phyloP scores from a whole-genome alignment of 495 filamentous ascomycete genomes.

The Parathielavia appendiculata region DNA sequence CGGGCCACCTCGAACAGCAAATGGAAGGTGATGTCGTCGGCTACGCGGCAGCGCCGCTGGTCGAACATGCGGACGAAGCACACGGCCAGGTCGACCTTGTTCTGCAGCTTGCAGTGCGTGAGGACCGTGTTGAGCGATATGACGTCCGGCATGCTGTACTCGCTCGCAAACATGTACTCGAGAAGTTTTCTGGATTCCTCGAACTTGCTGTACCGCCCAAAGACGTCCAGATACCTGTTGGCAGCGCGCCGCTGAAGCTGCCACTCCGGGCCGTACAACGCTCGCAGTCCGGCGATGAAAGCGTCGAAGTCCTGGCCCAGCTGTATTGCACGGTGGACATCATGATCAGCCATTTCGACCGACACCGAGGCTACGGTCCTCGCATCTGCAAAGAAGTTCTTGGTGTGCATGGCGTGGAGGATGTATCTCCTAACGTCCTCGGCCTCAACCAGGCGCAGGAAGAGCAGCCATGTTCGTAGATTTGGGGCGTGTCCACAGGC shows the following conservation, averaged over 20 bases:
- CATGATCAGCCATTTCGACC: slow-evolving; percentile 30
- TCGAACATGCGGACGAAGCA: slow-evolving; percentile 24
- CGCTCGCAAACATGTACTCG: slow-evolving; percentile 20
- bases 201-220: slow-evolving; percentile 27
- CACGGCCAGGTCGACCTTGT: slow-evolving; percentile 16
- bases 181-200: slow-evolving; percentile 26
- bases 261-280: slow-evolving; percentile 38
- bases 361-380: slow-evolving; percentile 24
- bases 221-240: slow-evolving; percentile 32
- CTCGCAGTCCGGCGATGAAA: slow-evolving; percentile 31
- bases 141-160: slow-evolving; percentile 15
- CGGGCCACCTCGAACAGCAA: slow-evolving; percentile 33
- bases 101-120: slow-evolving; percentile 27
- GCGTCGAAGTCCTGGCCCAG: slow-evolving; percentile 17
- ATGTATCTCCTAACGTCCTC: slow-evolving; percentile 36
- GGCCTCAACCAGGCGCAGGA: slow-evolving; percentile 37
- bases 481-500: slow-evolving; percentile 27
- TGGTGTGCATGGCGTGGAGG: slow-evolving; percentile 29
- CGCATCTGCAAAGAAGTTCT: slow-evolving; percentile 26
- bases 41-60: not conserved
- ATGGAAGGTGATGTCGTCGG: slow-evolving; percentile 24
- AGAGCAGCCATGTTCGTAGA: slow-evolving; percentile 37
- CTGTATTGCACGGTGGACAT: slow-evolving; percentile 31
- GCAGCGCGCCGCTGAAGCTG: slow-evolving; percentile 24
- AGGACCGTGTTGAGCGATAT: slow-evolving; percentile 37